A percentile compares a stretch with the other conserved stretches of the same genome.
phyloP scores from a whole-genome alignment of 2,329 filamentous ascomycete species.

The Fusarium guadeloupense region DNA sequence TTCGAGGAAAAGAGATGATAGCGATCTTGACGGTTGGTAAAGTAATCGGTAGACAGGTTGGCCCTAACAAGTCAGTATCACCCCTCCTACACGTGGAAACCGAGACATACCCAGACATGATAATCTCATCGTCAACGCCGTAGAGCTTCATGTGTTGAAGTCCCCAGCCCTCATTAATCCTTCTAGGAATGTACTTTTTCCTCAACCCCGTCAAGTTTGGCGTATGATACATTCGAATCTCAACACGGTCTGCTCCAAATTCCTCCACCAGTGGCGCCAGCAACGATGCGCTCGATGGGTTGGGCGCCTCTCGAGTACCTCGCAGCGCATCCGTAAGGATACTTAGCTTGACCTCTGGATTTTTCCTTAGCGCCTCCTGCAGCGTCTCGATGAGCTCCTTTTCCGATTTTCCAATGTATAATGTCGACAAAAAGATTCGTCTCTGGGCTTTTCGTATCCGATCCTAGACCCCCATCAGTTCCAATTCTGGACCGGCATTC shows the following conservation, averaged over 20 bases:
- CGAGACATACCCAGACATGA: constrained; percentile 78
- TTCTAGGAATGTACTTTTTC: constrained; percentile 83
- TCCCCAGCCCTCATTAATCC: constrained; percentile 98
- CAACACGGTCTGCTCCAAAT: constrained; percentile 84
- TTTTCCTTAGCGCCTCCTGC: constrained; percentile 75
- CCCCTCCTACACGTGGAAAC: rapidly evolving
- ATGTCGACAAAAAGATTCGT: constrained; percentile 90
- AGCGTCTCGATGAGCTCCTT: constrained; percentile 85
- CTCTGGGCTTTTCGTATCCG: constrained; percentile 83
- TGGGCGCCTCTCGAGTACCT: constrained; percentile 88
- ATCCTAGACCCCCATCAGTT: constrained; percentile 56
- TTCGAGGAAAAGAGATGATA: constrained; percentile 90
- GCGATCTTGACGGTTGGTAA: constrained; percentile 92
- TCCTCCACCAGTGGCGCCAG: constrained; percentile 84
- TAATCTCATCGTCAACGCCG: constrained; percentile 92
- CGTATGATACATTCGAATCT: constrained; percentile 97
- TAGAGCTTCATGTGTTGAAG: constrained; percentile 99
- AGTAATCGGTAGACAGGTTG: constrained; percentile 93
- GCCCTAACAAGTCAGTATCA: constrained; percentile 58
- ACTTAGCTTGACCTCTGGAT: constrained; percentile 81
- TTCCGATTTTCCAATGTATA: constrained; percentile 96
- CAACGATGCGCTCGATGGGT: constrained; percentile 87
- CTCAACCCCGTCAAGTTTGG: constrained; percentile 89
- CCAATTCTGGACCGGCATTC: background rate
- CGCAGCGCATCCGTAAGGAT: constrained; percentile 91